A percentile compares a stretch with the other conserved stretches of the same genome.
Evolutionary conservation across 176 grass and related monocot species (phyloP).

Genomic region (Luzula sylvatica): DNA sequence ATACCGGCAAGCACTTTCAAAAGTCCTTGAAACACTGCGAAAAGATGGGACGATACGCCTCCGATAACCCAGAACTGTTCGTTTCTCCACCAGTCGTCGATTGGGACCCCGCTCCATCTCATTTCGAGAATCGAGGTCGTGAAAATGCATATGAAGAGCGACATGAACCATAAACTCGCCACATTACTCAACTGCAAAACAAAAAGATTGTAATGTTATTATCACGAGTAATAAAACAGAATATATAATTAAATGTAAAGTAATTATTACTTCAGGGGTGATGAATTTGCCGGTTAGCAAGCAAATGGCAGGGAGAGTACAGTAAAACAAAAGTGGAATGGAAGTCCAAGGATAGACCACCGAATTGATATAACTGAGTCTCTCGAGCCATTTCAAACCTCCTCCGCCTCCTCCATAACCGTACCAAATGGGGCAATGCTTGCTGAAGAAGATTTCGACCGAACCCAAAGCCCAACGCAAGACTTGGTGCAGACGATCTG

Average conservation of each 20-base stretch:
- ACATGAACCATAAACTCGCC: slow-evolving; percentile 23
- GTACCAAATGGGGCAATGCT: slow-evolving; percentile 21
- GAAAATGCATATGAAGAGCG: slow-evolving; percentile 24
- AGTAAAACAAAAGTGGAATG: slow-evolving; percentile 19
- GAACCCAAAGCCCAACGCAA: slow-evolving; percentile 21
- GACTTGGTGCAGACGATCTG: slow-evolving; percentile 21
- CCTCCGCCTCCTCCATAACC: slow-evolving; percentile 14
- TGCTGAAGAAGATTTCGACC: slow-evolving; percentile 25
- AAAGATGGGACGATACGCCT: slow-evolving; percentile 18
- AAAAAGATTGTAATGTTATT: neutral
- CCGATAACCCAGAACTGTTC: slow-evolving; percentile 24
- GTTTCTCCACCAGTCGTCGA: slow-evolving; percentile 24
- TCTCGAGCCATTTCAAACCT: slow-evolving; percentile 16
- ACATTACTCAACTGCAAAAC: slow-evolving; percentile 8
- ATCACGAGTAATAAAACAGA: neutral
- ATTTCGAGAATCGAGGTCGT: slow-evolving; percentile 22
- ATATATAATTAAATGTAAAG: neutral
- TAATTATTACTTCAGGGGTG: slow-evolving; percentile 19
- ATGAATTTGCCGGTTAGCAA: slow-evolving; percentile 21
- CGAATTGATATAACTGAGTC: slow-evolving; percentile 16
- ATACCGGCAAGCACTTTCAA: slow-evolving; percentile 18
- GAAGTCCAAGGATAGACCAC: slow-evolving; percentile 22
- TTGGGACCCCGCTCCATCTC: slow-evolving; percentile 22
- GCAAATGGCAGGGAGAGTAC: slow-evolving; percentile 23
- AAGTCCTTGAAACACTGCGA: slow-evolving; percentile 19